These are phyloP conservation scores for Mycena olivaceomarginata DNA, from an alignment of 768 basidiomycete genomes.

Conservation along the genomic window DNA sequence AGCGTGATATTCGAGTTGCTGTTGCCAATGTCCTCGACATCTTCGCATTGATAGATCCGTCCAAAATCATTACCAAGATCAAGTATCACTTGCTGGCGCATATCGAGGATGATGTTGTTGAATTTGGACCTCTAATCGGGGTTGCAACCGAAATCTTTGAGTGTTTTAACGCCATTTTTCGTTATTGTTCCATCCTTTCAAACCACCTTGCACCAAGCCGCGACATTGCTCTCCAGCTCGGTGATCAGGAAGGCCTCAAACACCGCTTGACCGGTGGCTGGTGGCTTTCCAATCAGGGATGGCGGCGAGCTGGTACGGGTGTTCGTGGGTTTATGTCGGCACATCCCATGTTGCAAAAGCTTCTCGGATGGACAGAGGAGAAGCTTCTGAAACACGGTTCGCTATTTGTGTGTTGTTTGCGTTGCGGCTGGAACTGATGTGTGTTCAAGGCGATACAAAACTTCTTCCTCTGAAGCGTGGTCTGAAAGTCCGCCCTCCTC, in stretches of 20 bases:
- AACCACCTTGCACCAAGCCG: slow-evolving; percentile 1
- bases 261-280: slow-evolving; percentile 18
- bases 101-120: neutral
- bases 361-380: slow-evolving; percentile 4
- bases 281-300: neutral
- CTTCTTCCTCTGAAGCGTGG: too few species aligned
- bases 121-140: neutral
- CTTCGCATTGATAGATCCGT: neutral
- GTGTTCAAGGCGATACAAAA: too few species aligned
- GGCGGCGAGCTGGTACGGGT: neutral
- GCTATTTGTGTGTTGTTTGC: neutral
- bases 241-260: slow-evolving; percentile 16
- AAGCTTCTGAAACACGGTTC: neutral
- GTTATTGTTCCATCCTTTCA: slow-evolving; percentile 7
- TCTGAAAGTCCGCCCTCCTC: too few species aligned
- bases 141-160: slow-evolving; percentile 6
- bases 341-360: slow-evolving; percentile 16
- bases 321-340: slow-evolving; percentile 1
- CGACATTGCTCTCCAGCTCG: slow-evolving; percentile 20
- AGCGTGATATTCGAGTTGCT: neutral
- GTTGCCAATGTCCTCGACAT: slow-evolving; percentile 13
- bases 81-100: slow-evolving; percentile 11
- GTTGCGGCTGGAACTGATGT: too few species aligned
- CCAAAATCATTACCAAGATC: slow-evolving; percentile 14
- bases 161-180: slow-evolving; percentile 7